Base-by-base conservation (phyloP, 2,329 filamentous ascomycete genomes). In the Phialemonium atrogriseum region DNA sequence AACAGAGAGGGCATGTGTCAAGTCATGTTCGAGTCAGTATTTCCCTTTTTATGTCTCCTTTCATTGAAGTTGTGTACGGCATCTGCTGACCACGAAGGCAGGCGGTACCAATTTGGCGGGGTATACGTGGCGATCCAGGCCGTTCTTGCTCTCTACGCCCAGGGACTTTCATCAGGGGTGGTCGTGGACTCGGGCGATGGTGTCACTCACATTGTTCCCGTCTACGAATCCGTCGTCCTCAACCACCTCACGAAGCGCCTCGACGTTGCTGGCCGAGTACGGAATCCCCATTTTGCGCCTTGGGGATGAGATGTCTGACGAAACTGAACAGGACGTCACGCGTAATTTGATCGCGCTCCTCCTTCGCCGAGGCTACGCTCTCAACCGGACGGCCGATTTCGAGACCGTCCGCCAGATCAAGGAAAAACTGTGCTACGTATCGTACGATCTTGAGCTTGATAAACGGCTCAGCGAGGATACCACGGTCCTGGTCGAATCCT, bases 381-480 rank as follows among this genome's bases (percentile, higher is more conserved):
- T 98, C 41, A 98, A 98, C 75, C 79, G 91, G 57, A 98, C 91
- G 10, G 91, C 91, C 55, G 91, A 98, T 59, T 98, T 98, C 59
- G 91, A 98, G 63, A 98, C 91, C 4, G 91, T 98, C 35, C 84
- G 91, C 40, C 89, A 96, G 60, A 96, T 98, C 68, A 98, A 98
- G 68, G 91, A 98, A 71, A 98, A 98, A 72, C 82, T 98, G 31
- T 96, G 91, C 72, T 98, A 98, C 58, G 89, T 98, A 35, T 95
- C 88, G 10, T 98, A 96, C 68, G 91, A 98, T 58, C 75, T 98
- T 35, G 87, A 94, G 60, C 71, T 98, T 34, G 91, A 98, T 68
- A 88, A 96, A 66, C 80, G 84, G 47, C 77, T 98, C 42, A 93
- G 85, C 52, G 91, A 98, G 64, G 91, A 98, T 50, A 98, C 91